Evolutionary conservation across 2,329 filamentous ascomycete genomes (phyloP).

Genomic region (Trichophyton equinum): DNA sequence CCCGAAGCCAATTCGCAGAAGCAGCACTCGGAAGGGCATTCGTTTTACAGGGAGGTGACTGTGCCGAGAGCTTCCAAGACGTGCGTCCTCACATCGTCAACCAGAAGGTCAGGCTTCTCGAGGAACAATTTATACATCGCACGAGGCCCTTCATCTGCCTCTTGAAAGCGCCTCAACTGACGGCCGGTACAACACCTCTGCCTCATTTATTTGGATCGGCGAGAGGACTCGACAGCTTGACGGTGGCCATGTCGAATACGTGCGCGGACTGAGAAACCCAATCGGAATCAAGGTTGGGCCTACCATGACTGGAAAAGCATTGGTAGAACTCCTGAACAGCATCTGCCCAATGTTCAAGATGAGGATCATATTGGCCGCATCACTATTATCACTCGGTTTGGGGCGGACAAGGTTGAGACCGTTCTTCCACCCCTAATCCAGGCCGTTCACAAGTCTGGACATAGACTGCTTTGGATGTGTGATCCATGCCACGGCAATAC

Average conservation of each 20-base stretch:
- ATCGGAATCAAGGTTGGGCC: not conserved
- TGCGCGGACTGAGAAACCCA: not conserved
- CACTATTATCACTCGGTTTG: constrained; percentile 2
- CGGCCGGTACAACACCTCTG: not conserved
- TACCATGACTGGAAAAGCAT: not conserved
- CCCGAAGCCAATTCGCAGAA: not conserved
- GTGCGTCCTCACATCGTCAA: not conserved
- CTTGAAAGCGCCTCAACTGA: not conserved
- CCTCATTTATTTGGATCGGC: not conserved
- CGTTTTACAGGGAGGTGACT: not conserved
- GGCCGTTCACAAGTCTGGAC: constrained; percentile 1
- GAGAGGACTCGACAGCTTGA: not conserved
- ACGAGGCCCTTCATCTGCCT: not conserved
- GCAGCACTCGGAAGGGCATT: not conserved
- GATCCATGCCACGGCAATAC: constrained; percentile 5
- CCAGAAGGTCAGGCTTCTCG: not conserved
- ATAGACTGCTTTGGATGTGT: constrained; percentile 4
- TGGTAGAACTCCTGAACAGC: not conserved
- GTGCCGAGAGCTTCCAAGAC: not conserved
- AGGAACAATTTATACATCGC: not conserved
- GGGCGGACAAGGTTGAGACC: constrained; percentile 1
- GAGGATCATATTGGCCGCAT: not conserved
- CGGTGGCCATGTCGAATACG: not conserved
- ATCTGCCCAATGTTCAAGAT: not conserved
- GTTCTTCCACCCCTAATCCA: not conserved